phyloP scores from a whole-genome alignment of 495 filamentous ascomycete genomes.

The Aspergillus cavernicola region DNA sequence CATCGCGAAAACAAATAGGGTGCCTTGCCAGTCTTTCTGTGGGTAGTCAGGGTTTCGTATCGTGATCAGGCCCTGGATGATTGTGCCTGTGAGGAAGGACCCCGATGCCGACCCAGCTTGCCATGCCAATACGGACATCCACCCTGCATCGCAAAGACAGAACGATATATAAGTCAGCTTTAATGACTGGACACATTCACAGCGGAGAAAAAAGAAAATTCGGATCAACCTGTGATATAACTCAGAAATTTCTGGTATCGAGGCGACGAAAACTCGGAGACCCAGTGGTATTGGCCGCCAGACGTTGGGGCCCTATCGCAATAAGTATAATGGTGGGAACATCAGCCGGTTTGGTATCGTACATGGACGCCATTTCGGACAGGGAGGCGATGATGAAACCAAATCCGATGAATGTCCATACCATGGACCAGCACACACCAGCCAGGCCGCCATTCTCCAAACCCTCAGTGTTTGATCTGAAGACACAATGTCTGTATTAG shows the following conservation, averaged over 20 bases:
- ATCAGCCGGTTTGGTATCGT: too few relatives aligned
- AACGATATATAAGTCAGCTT: neutral
- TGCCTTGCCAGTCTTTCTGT: conserved; percentile 41
- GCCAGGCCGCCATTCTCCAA: conserved; percentile 18
- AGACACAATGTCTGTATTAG: neutral
- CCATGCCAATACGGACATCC: conserved; percentile 44
- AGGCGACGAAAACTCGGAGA: conserved; percentile 26
- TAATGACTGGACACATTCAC: too few relatives aligned
- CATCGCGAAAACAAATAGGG: conserved; percentile 41
- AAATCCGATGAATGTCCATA: conserved; percentile 19
- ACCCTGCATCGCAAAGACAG: conserved; percentile 19
- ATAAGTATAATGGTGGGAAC: too few relatives aligned
- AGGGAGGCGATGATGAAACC: conserved; percentile 21
- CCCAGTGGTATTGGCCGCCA: conserved; percentile 39
- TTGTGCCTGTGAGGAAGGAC: conserved; percentile 33
- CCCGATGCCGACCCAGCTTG: conserved; percentile 27
- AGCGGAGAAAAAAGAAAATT: too few relatives aligned
- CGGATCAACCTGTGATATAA: conserved; percentile 33
- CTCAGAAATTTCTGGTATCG: conserved; percentile 35
- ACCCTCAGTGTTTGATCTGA: conserved; percentile 11
- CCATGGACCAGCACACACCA: conserved; percentile 16
- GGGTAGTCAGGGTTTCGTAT: conserved; percentile 27
- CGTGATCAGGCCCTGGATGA: conserved; percentile 42
- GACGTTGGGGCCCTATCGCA: conserved; percentile 31
- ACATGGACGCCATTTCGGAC: conserved; percentile 33